A percentile compares a stretch with the other conserved stretches of the same genome.
phyloP scores from a whole-genome alignment of 148 eudicot genomes.

The Vaccinium corymbosum region DNA sequence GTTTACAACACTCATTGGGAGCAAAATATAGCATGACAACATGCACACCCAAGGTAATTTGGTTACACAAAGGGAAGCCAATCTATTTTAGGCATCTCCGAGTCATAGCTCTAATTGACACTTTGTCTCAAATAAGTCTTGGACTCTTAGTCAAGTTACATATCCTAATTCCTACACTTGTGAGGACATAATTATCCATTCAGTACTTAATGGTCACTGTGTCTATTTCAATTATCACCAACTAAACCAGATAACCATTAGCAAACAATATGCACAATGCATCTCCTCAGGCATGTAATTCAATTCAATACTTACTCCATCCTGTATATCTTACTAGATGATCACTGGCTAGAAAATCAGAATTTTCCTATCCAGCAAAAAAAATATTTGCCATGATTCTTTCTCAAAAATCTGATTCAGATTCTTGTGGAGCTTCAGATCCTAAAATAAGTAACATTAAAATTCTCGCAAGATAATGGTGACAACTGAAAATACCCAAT shows the following conservation, averaged over 20 bases:
- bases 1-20: background rate
- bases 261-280: conserved; percentile 1
- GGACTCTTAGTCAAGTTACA: background rate
- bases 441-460: background rate
- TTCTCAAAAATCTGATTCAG: background rate
- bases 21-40: background rate
- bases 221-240: background rate
- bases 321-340: background rate
- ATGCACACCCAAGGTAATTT: background rate
- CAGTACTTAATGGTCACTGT: background rate
- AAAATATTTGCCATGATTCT: background rate
- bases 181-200: background rate
- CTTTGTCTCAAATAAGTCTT: background rate
- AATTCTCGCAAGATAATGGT: background rate
- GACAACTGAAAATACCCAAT: background rate
- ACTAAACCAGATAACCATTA: background rate
- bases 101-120: background rate
- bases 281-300: background rate
- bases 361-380: background rate
- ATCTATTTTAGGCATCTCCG: background rate
- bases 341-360: background rate
- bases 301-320: background rate
- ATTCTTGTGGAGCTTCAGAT: background rate
- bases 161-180: background rate
- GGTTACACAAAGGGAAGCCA: background rate